A percentile compares a stretch with the other conserved stretches of the same genome.
Evolutionary conservation across 1,284 basidiomycete genomes (phyloP).

Genomic region (Melampsora abietis-canadensis): DNA sequence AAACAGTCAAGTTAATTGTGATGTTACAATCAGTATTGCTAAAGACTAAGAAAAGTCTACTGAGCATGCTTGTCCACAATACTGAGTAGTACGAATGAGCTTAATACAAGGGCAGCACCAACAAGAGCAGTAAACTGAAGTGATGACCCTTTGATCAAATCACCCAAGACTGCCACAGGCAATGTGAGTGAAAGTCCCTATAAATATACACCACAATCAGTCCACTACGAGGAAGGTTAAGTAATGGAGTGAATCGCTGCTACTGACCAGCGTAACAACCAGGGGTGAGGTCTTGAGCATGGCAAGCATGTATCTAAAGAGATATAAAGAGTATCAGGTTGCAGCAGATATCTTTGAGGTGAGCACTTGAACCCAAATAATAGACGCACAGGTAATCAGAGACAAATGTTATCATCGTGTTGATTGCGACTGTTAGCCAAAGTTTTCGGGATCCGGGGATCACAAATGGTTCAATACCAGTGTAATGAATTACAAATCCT

Average conservation of each 20-base stretch:
- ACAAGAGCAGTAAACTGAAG: constrained; percentile 44
- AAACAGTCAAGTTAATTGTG: no score
- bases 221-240: background rate
- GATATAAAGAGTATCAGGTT: background rate
- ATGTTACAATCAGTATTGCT: no score
- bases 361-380: background rate
- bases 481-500: constrained; percentile 72
- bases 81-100: constrained; percentile 39
- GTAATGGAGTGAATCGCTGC: background rate
- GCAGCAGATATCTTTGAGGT: background rate
- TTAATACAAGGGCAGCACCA: constrained; percentile 30
- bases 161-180: constrained; percentile 77
- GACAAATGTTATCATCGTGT: constrained; percentile 52
- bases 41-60: background rate
- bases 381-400: constrained; percentile 38
- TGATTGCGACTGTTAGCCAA: constrained; percentile 68
- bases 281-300: constrained; percentile 90
- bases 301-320: constrained; percentile 57
- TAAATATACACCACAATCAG: constrained; percentile 65
- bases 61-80: constrained; percentile 13
- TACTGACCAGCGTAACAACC: constrained; percentile 31
- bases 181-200: constrained; percentile 93
- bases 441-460: constrained; percentile 64
- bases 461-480: constrained; percentile 72
- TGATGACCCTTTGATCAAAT: constrained; percentile 63